A percentile compares a stretch with the other conserved stretches of the same genome.
Evolutionary conservation across 1,284 basidiomycete species (phyloP).

Genomic region (Melampsora abietis-canadensis): DNA sequence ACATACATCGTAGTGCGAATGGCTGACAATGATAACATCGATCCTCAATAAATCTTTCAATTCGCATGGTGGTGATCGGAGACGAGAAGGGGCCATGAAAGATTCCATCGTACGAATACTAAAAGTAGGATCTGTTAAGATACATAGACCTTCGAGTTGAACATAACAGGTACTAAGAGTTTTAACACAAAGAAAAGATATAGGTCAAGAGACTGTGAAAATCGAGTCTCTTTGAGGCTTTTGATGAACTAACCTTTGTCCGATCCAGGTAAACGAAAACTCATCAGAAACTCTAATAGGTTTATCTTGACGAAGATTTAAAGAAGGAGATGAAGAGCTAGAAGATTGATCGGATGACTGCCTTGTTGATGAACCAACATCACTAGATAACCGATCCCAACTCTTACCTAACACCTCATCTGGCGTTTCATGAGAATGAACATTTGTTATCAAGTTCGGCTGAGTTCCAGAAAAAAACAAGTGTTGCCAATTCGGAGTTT

Average conservation of each 20-base stretch:
- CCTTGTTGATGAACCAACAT: background rate
- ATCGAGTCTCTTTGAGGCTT: background rate
- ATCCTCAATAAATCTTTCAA: slow-evolving; percentile 55
- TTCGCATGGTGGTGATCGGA: slow-evolving; percentile 55
- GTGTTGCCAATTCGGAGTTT: slow-evolving; percentile 52
- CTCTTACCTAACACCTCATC: background rate
- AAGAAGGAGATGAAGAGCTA: background rate
- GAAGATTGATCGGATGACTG: background rate
- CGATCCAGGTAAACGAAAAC: slow-evolving; percentile 31
- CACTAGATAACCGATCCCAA: background rate
- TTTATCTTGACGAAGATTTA: slow-evolving; percentile 32
- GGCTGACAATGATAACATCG: slow-evolving; percentile 56
- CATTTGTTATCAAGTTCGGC: no score
- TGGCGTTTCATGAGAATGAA: background rate
- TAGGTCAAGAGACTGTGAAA: slow-evolving; percentile 52
- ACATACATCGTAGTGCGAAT: slow-evolving; percentile 53
- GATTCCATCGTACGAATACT: slow-evolving; percentile 55
- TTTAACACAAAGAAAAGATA: slow-evolving; percentile 20
- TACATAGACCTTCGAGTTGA: slow-evolving; percentile 56
- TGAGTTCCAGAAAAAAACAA: slow-evolving; percentile 47
- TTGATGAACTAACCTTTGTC: slow-evolving; percentile 43
- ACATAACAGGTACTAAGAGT: slow-evolving; percentile 55
- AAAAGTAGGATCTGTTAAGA: slow-evolving; percentile 58
- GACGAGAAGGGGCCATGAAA: slow-evolving; percentile 54
- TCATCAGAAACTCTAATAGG: slow-evolving; percentile 45